Evolutionary conservation across 768 basidiomycete species (phyloP).

Genomic region (Termitomyces sp.): DNA sequence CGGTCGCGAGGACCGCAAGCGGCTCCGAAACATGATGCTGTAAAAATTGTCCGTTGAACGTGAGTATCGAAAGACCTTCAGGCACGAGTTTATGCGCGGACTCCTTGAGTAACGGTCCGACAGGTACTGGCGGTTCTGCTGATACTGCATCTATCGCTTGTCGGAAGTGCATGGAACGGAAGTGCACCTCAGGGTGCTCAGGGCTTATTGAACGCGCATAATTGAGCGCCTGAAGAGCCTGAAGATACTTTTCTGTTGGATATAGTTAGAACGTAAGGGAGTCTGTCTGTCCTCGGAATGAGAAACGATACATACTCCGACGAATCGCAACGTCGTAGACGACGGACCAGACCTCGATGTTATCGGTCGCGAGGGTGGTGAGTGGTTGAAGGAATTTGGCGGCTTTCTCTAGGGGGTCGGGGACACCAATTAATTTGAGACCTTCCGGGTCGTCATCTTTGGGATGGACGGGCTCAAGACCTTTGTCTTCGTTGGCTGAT

Average conservation of each 20-base stretch:
- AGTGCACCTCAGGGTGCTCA: slow-evolving; percentile 63
- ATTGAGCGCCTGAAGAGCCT: slow-evolving; percentile 66
- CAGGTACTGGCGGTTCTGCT: slow-evolving; percentile 37
- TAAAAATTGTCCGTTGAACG: slow-evolving; percentile 72
- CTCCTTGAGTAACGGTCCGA: slow-evolving; percentile 46
- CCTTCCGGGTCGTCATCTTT: slow-evolving; percentile 89
- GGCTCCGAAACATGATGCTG: slow-evolving; percentile 53
- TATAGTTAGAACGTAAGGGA: background rate
- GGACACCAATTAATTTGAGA: slow-evolving; percentile 52
- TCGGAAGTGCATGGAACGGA: slow-evolving; percentile 63
- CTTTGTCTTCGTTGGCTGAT: slow-evolving; percentile 59
- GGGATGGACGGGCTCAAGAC: slow-evolving; percentile 46
- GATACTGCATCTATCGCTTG: slow-evolving; percentile 31
- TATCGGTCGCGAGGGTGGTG: slow-evolving; percentile 39
- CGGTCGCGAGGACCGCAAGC: slow-evolving; percentile 55
- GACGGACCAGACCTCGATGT: slow-evolving; percentile 68
- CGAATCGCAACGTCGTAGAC: slow-evolving; percentile 80
- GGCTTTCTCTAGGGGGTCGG: slow-evolving; percentile 73
- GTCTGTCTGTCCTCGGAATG: background rate
- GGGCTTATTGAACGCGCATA: slow-evolving; percentile 49
- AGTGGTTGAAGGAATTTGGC: slow-evolving; percentile 66
- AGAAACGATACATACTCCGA: slow-evolving; percentile 51
- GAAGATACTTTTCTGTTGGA: slow-evolving; percentile 69
- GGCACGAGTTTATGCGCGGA: slow-evolving; percentile 50
- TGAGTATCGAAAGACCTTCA: slow-evolving; percentile 50